Base-by-base conservation (phyloP, 805 yeast species). In the Vanderwaltozyma verrucispora region DNA sequence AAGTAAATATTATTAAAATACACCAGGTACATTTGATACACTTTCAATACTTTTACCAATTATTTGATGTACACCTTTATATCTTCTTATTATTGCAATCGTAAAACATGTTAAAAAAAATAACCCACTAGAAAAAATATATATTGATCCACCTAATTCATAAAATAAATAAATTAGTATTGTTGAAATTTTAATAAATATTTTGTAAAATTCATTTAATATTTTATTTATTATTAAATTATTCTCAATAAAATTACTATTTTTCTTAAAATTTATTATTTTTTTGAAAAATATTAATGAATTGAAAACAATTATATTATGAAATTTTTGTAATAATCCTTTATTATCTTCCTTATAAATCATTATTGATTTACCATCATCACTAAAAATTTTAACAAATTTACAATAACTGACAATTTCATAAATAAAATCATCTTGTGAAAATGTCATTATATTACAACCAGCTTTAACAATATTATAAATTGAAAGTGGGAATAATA, bases 401-500 rank as follows among this genome's bases (percentile, higher is more conserved):
- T 42, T 45, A 18, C 52, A 47, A 42, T 59, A 60, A 1, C 34
- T 30, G 4, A 48, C 32, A 9, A 60, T 45, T 25, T 56, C 60
- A 2, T 42, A 32, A 3, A 54, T 34, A 18, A 56, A 49, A 37
- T 59, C 63, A 13, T 44, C 39, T 14, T 56, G 50, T 1, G 54
- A 44, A 23, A 51, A 49, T 7, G 63, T 56, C 30, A 60, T 51
- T 11, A 50, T 44, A 32, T 49, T 48, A 27, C 57, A 51, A 10
- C 56, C 50, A 24, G 53, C 44, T 25, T 49, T 50, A 16, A 59
- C 32, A 3, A 57, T 37, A 36, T 53, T 59, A 46, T 56, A 59
- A 3, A 53, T 35, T 12, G 61, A 51, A 37, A 59, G 49, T 23
- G 63, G 63, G 43, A 59, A 48, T 14, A 57, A 43, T 10, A 59